phyloP scores from a whole-genome alignment of 257 asterid genomes.

The Coffea eugenioides region DNA sequence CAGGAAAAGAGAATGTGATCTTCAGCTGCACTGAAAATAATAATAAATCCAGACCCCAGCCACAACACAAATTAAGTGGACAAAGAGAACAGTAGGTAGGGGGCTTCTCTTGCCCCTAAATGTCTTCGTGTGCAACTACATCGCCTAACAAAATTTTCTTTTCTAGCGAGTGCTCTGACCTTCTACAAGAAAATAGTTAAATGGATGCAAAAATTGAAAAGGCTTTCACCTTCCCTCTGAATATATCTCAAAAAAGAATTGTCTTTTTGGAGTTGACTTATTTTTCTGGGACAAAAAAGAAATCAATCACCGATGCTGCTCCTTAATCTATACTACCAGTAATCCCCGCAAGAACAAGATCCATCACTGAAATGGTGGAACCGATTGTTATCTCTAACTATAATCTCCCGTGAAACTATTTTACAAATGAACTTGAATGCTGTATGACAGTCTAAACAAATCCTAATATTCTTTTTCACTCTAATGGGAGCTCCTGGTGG shows the following conservation, averaged over 20 bases:
- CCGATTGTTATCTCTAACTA: constrained; percentile 68
- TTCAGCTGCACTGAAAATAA: too few species aligned
- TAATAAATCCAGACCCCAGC: neutral
- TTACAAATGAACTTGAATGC: constrained; percentile 68
- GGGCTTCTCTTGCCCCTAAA: too few species aligned
- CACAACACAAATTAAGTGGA: neutral
- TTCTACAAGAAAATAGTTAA: neutral
- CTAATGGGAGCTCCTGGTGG: constrained; percentile 68
- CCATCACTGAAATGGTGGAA: constrained; percentile 83
- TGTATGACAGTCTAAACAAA: constrained; percentile 78
- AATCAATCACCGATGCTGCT: too few species aligned
- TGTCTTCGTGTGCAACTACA: neutral
- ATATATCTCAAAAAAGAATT: neutral
- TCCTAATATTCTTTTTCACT: constrained; percentile 77
- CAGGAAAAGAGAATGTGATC: too few species aligned
- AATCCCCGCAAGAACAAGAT: constrained; percentile 78
- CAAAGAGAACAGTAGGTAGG: neutral
- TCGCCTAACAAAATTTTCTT: neutral
- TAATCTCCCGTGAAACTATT: constrained; percentile 60
- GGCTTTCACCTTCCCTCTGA: neutral
- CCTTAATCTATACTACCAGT: constrained; percentile 38
- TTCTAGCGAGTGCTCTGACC: neutral
- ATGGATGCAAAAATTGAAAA: neutral
- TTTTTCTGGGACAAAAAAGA: neutral
- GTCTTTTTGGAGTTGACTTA: neutral